phyloP scores from a whole-genome alignment of 1,284 basidiomycete genomes.

The Earliella scabrosa region DNA sequence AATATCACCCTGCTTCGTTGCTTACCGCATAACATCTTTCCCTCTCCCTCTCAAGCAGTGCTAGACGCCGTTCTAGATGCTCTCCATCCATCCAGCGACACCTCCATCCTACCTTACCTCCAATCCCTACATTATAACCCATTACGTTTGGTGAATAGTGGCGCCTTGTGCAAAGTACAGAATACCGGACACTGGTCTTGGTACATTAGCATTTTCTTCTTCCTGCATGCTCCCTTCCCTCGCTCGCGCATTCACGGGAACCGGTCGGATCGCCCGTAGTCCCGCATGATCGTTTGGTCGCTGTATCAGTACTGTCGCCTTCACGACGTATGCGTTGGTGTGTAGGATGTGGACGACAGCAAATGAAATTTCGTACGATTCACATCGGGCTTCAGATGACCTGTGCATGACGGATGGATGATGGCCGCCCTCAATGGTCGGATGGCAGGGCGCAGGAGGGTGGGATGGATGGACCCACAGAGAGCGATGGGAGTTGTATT shows the following conservation, averaged over 20 bases:
- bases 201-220: too few species aligned
- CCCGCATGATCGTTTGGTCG: neutral
- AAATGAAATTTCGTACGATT: neutral
- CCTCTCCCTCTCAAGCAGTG: neutral
- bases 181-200: too few species aligned
- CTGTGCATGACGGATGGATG: too few species aligned
- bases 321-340: neutral
- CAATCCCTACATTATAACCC: neutral
- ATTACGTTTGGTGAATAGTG: too few species aligned
- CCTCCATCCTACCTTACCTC: neutral
- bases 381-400: too few species aligned
- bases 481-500: neutral
- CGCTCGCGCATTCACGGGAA: neutral
- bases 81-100: constrained; percentile 4
- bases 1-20: constrained; percentile 48
- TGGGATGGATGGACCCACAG: too few species aligned
- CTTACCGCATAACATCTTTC: constrained; percentile 12
- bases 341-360: neutral
- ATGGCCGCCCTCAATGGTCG: neutral
- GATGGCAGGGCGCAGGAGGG: neutral
- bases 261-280: neutral
- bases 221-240: neutral
- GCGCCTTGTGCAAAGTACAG: neutral
- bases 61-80: constrained; percentile 3
- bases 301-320: constrained; percentile 1